Base-by-base conservation (phyloP, 139 green algal species). In the Microglena sp. region DNA sequence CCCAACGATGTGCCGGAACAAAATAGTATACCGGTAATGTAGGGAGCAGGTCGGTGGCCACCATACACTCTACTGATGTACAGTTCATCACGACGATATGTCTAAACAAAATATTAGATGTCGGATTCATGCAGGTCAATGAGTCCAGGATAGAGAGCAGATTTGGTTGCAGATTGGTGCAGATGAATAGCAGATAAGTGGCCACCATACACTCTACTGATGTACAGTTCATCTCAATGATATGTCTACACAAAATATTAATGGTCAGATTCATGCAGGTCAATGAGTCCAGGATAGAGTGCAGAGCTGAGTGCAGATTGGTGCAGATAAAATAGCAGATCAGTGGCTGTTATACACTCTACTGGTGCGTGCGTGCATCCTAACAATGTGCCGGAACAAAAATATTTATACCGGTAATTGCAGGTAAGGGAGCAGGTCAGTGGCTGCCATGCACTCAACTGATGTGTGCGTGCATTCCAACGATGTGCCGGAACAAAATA, bases 381-480 rank as follows among this genome's bases (percentile, higher is more conserved):
- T 5, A 5, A 28, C 4, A 31, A 62, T 69, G n/a, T n/a, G n/a
- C n/a, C n/a, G n/a, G n/a, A n/a, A n/a, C n/a, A n/a, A n/a, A n/a
- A n/a, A n/a, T n/a, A n/a, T n/a, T n/a, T n/a, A 55, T 8, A 33
- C 6, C 22, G 5, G 58, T 5, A 32, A 22, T 32, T 3, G 44
- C 27, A 29, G 31, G 30, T 15, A 22, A 35, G 22, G 7, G 2
- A 6, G 22, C 4, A 33, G 30, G 55, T 44, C 26, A 31, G 73
- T 96, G 96, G 1, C 77, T 66, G 50, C 90, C 71, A 73, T 94
- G 95, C 28, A 94, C 87, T 27, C 60, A 72, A 54, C 82, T 86
- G 69, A 96, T 92, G 79, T 96, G 85, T 0, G n/a, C 88, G 74
- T 96, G 96, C 35, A 74, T 92, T 2, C 96, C 87, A 30, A 95